phyloP scores from a whole-genome alignment of 192 early-diverging fungal species.

The Powellomyces hirtus region DNA sequence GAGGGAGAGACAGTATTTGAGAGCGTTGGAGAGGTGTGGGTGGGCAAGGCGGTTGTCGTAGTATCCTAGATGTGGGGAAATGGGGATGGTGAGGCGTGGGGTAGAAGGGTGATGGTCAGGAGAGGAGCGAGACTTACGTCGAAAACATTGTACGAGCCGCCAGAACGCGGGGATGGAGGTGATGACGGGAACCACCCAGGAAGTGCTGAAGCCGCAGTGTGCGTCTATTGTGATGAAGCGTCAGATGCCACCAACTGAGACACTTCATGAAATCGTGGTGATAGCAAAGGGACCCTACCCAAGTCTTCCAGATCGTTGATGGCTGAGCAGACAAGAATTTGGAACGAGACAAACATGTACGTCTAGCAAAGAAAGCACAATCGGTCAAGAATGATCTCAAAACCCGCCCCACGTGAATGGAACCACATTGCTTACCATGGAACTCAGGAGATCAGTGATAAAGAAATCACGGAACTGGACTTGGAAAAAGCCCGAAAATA shows the following conservation, averaged over 20 bases:
- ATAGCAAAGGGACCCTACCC: no score
- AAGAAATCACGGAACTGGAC: conserved; percentile 49
- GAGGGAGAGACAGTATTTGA: conserved; percentile 43
- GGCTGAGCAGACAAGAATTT: conserved; percentile 28
- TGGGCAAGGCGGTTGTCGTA: conserved; percentile 26
- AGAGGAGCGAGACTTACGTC: conserved; percentile 18
- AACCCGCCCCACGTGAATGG: no score
- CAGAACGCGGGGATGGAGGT: conserved; percentile 34
- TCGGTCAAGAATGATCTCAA: no score
- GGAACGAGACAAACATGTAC: conserved; percentile 32
- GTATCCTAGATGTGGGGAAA: conserved; percentile 7
- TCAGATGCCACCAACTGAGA: no score
- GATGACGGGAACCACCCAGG: conserved; percentile 31
- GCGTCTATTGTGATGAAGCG: no score
- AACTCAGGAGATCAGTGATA: conserved; percentile 36
- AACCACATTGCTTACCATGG: no score
- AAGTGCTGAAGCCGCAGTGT: conserved; percentile 26
- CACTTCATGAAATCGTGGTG: no score
- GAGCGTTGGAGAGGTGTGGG: conserved; percentile 40
- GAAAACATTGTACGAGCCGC: conserved; percentile 37
- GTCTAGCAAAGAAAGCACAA: no score
- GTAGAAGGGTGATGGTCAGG: neutral
- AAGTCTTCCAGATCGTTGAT: conserved; percentile 15
- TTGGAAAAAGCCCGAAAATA: conserved; percentile 21
- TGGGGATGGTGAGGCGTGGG: neutral